Base-by-base conservation (phyloP, 805 yeast genomes). In the Ogataea populi-albae region DNA sequence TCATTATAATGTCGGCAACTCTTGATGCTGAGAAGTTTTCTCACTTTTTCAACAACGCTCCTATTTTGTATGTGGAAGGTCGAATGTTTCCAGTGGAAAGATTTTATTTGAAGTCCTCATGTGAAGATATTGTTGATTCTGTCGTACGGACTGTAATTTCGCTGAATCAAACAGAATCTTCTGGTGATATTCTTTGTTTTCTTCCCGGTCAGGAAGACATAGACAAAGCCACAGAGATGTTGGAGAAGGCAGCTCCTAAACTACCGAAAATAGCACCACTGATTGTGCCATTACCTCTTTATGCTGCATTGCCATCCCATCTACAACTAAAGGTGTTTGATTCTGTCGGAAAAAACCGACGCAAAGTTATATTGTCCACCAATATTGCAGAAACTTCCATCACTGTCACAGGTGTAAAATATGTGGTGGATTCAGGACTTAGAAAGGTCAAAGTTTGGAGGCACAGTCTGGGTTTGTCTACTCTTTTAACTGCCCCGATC, bases 331-430 rank as follows among this genome's bases (percentile, higher is more conserved):
- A 73, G 45, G 91, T 88, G n/a, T 93, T 93, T 49, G 68, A 73
- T 15, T 75, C 77, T 16, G 61, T 83, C 1, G 73, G 79, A 21
- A 62, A 71, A n/a, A 70, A 80, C 50, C 76, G 76, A 52, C 73
- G 98, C 46, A 93, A 93, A 57, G 81, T 93, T 26, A 85, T 93
- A 19, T 63, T 93, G 39, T 87, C 98, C 6, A 93, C 99, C 1
- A 93, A 93, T 57, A 88, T 93, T 49, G 98, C 99, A 1, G 99
- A 93, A 65, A 93, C 99, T 0, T 93, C 98, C 20, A 80, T 93
- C 42, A 93, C 99, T 3, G 93, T 93, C 23, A 80, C 95, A 10
- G 98, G 98, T 2, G 93, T 93, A 12, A 76, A 86, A 47, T 93
- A 86, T 53, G 98, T 93, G 6, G 71, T 93, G 17, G 99, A 93